Base-by-base conservation (phyloP, 225 moss, liverwort and hornwort species). In the Ulota crispa region DNA sequence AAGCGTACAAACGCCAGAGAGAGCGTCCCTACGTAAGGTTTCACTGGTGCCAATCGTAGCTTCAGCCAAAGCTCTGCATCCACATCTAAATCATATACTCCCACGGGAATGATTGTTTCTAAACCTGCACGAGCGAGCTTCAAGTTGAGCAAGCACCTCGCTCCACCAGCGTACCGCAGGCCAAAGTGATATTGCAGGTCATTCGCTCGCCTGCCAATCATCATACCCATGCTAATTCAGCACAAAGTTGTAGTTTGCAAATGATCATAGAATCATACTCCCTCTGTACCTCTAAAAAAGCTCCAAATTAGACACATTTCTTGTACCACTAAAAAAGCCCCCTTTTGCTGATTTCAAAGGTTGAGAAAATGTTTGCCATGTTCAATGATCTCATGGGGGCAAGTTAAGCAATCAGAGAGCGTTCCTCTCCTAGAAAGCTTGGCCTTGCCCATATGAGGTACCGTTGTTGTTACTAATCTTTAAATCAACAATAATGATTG, bases 51-150 rank as follows among this genome's bases (percentile, higher is more conserved):
- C 83, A 97, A 62, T 21, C 95, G 88, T 70, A 97, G 89, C 55
- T 97, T 97, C 79, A 97, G 76, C 97, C 97, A 97, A 4, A 97
- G 88, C 87, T 97, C 97, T 37, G 93, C 97, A 70, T 97, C 97
- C 64, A 97, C 97, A 50, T 97, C 97, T 21, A 97, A 89, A 63
- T 97, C 93, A 20, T 97, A 97, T 1, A 97, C 97, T 65, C 97
- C 95, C 30, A 97, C 97, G 9, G 97, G 97, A 57, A 97, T 94
- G 2, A 88, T 89, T 2, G 94, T 90, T 42, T 89, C 88, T 10
- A 97, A 64, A 18, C 95, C 95, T 10, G 95, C 94, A 60, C 93
- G 89, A 11, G 79, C 95, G 55, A 97, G 86, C 43, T 97, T 87
- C 60, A 95, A 73, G 50, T 85, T 91, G 5, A 97, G 92, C 85